These are phyloP conservation scores for Argentina anserina DNA, from an alignment of 306 rosid species.

Conservation along the genomic window DNA sequence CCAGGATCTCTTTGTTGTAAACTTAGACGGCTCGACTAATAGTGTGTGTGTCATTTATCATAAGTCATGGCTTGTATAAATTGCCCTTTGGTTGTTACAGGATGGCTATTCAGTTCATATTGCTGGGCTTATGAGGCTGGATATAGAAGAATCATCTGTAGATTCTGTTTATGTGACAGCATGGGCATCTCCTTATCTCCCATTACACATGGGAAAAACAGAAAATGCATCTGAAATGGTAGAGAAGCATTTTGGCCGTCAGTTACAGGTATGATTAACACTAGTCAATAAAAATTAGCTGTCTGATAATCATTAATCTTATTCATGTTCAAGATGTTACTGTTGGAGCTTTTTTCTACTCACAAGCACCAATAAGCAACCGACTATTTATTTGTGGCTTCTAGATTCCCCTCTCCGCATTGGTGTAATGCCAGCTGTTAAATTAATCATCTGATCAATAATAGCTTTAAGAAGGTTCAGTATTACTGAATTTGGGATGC, in stretches of 20 bases:
- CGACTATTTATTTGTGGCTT: not conserved
- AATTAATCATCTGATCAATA: not conserved
- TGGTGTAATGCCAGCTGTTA: not conserved
- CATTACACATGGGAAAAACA: constrained; percentile 85
- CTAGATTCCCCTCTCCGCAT: not conserved
- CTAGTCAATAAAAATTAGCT: not conserved
- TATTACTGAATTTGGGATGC: not conserved
- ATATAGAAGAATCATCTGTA: constrained; percentile 61
- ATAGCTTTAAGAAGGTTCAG: not conserved
- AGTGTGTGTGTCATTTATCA: not conserved
- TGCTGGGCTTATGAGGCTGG: constrained; percentile 91
- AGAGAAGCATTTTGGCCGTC: constrained; percentile 79
- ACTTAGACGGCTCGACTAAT: not conserved
- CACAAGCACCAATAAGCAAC: not conserved
- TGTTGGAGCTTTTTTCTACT: not conserved
- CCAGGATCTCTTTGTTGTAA: not conserved
- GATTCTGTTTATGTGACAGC: constrained; percentile 73
- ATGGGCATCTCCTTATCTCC: constrained; percentile 92
- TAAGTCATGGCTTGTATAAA: constrained; percentile 7
- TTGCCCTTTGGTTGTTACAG: constrained; percentile 39
- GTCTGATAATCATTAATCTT: not conserved
- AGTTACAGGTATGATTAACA: constrained; percentile 63
- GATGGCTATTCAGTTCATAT: constrained; percentile 82
- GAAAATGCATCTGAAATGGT: constrained; percentile 63
- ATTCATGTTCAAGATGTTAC: not conserved